phyloP scores from a whole-genome alignment of 768 basidiomycete species.

The Mycena olivaceomarginata region DNA sequence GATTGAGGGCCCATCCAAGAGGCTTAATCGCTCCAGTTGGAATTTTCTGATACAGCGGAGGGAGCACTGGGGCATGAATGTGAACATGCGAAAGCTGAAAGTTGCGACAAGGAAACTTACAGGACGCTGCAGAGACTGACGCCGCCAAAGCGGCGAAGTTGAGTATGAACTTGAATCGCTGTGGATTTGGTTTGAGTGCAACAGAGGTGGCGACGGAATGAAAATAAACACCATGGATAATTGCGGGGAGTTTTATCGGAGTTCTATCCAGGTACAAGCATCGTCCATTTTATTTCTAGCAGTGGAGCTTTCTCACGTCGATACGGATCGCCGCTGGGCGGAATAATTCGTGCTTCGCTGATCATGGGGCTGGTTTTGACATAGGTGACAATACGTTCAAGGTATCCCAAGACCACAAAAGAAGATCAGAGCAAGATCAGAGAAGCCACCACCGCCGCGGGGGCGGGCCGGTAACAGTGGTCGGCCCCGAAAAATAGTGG shows the following conservation, averaged over 20 bases:
- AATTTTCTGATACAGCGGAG: slow-evolving; percentile 55
- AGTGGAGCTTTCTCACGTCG: slow-evolving; percentile 7
- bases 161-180: slow-evolving; percentile 30
- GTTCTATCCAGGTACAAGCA: background rate
- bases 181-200: background rate
- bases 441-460: background rate
- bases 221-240: slow-evolving; percentile 11
- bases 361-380: slow-evolving; percentile 28
- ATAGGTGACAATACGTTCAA: background rate
- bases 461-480: background rate
- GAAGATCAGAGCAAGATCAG: slow-evolving; percentile 4
- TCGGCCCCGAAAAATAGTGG: too few species aligned
- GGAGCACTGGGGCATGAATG: slow-evolving; percentile 48
- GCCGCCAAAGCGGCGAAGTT: slow-evolving; percentile 10
- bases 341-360: background rate
- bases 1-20: slow-evolving; percentile 61
- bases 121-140: slow-evolving; percentile 29
- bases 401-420: slow-evolving; percentile 28
- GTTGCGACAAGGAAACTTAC: background rate
- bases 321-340: slow-evolving; percentile 29
- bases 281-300: slow-evolving; percentile 26
- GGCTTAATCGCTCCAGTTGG: slow-evolving; percentile 62
- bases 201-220: background rate
- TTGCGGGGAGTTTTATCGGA: background rate
- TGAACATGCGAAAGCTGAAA: background rate